Percentiles rank a stretch among this genome's conserved stretches.
These are phyloP conservation scores for Leccinellum albellum DNA, from an alignment of 768 basidiomycete species.

Conservation along the genomic window DNA sequence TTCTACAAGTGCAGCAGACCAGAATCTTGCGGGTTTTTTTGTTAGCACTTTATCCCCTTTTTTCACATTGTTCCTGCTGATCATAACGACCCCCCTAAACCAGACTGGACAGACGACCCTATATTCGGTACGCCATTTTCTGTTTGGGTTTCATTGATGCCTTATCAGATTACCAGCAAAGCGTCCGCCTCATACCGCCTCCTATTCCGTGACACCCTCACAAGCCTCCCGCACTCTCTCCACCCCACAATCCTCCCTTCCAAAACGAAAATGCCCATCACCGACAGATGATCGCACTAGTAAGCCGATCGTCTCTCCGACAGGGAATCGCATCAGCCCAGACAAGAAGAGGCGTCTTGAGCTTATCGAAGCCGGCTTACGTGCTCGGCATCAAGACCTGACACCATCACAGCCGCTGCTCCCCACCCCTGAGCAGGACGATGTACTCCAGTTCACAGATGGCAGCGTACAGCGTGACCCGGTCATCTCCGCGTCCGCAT, in stretches of 20 bases:
- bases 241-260: background rate
- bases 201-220: background rate
- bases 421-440: background rate
- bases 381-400: background rate
- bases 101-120: conserved; percentile 34
- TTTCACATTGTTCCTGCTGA: background rate
- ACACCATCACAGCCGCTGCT: background rate
- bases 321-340: background rate
- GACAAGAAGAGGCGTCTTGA: conserved; percentile 4
- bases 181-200: background rate
- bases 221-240: background rate
- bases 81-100: background rate
- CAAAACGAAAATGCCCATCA: conserved; percentile 3
- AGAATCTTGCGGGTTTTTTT: conserved; percentile 31
- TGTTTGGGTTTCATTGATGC: too few species aligned
- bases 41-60: conserved; percentile 22
- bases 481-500: background rate
- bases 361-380: conserved; percentile 14
- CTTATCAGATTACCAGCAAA: conserved; percentile 2
- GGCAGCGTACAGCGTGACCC: conserved; percentile 1
- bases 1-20: conserved; percentile 39
- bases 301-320: background rate
- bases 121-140: conserved; percentile 8
- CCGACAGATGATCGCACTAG: background rate
- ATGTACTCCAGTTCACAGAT: conserved; percentile 16